phyloP scores from a whole-genome alignment of 768 basidiomycete genomes.

The Suillus paluster region DNA sequence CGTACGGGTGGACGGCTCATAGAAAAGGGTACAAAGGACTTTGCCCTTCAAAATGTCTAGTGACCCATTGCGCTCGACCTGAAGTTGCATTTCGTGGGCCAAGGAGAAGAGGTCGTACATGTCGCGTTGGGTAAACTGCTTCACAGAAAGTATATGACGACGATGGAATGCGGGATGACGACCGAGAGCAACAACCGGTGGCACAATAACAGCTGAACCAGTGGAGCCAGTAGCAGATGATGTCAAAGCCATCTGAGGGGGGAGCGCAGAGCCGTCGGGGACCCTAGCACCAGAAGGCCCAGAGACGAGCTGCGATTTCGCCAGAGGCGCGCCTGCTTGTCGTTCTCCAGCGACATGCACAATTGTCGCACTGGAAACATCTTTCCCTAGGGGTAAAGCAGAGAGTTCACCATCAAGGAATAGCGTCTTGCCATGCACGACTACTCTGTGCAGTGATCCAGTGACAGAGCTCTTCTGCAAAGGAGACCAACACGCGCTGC shows the following conservation, averaged over 20 bases:
- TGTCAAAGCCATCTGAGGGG: slow-evolving; percentile 15
- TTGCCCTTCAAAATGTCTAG: slow-evolving; percentile 91
- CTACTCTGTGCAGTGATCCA: slow-evolving; percentile 88
- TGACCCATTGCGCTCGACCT: slow-evolving; percentile 89
- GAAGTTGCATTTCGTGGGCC: slow-evolving; percentile 95
- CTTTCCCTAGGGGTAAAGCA: slow-evolving; percentile 63
- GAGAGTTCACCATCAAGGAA: slow-evolving; percentile 85
- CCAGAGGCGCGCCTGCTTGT: slow-evolving; percentile 18
- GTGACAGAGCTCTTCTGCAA: slow-evolving; percentile 62
- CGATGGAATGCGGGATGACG: slow-evolving; percentile 90
- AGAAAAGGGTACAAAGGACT: slow-evolving; percentile 91
- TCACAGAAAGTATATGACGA: slow-evolving; percentile 92
- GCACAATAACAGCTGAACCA: slow-evolving; percentile 9
- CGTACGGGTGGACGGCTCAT: slow-evolving; percentile 96
- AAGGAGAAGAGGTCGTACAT: slow-evolving; percentile 93
- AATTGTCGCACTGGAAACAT: slow-evolving; percentile 68
- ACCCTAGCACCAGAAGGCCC: slow-evolving; percentile 38
- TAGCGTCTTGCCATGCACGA: slow-evolving; percentile 86
- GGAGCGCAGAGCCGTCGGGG: slow-evolving; percentile 23
- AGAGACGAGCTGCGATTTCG: slow-evolving; percentile 32
- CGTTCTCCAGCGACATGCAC: slow-evolving; percentile 44
- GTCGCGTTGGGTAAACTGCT: slow-evolving; percentile 89
- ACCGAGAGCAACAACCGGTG: slow-evolving; percentile 23
- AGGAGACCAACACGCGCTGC: slow-evolving; percentile 79
- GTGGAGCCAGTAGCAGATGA: background rate